These are phyloP conservation scores for Musa schizocarpa DNA, from an alignment of 176 grass and related monocot species.

Conservation along the genomic window DNA sequence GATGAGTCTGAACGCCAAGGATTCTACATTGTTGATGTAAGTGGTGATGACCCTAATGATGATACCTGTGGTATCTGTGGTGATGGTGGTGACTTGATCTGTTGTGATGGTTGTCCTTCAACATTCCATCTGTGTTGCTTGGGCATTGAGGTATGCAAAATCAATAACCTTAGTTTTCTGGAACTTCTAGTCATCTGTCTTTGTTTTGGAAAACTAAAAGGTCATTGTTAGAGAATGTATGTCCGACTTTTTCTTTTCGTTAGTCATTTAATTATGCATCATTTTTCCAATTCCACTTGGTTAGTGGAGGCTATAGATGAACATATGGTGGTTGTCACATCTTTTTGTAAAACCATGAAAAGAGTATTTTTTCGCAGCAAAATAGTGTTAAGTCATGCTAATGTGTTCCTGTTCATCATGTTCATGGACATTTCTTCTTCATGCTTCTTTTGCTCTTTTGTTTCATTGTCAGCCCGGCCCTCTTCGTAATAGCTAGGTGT, in stretches of 20 bases:
- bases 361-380: not conserved
- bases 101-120: slow-evolving; percentile 77
- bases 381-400: not conserved
- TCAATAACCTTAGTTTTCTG: slow-evolving; percentile 6
- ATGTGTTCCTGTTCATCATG: not conserved
- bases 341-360: not conserved
- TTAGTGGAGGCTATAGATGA: not conserved
- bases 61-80: slow-evolving; percentile 91
- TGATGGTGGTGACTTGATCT: slow-evolving; percentile 85
- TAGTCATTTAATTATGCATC: not conserved
- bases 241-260: not conserved
- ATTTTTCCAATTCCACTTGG: not conserved
- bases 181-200: not conserved
- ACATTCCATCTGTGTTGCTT: slow-evolving; percentile 90
- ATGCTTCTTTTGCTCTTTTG: not conserved
- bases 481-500: not conserved
- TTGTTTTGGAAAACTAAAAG: not conserved
- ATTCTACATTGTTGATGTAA: slow-evolving; percentile 54
- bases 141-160: slow-evolving; percentile 58
- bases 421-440: not conserved
- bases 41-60: slow-evolving; percentile 69
- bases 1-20: slow-evolving; percentile 49
- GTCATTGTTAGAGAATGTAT: no score
- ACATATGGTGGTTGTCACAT: not conserved
- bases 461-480: not conserved